These are phyloP conservation scores for Echinochloa phyllopogon DNA, from an alignment of 176 grass and related monocot genomes.

Conservation along the genomic window DNA sequence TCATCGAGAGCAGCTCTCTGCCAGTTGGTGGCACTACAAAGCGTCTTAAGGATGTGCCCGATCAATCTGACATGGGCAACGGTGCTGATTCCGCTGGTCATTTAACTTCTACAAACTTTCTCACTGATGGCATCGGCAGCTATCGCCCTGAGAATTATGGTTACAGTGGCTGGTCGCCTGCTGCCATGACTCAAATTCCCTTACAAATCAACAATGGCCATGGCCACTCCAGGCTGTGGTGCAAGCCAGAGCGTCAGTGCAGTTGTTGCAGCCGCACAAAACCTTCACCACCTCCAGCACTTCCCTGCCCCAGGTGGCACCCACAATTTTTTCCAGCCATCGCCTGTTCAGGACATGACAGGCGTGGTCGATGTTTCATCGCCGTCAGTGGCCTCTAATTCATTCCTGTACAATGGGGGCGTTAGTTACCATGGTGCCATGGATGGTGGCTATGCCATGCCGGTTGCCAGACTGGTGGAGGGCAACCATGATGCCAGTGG, in stretches of 20 bases:
- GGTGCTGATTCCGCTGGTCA: conserved; percentile 16
- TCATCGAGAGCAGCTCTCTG: conserved; percentile 66
- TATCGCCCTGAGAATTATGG: conserved; percentile 25
- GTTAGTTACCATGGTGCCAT: background rate
- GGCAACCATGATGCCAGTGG: conserved; percentile 33
- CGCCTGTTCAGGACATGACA: conserved; percentile 35
- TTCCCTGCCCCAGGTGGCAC: conserved; percentile 34
- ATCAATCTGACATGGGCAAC: conserved; percentile 39
- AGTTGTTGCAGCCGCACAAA: conserved; percentile 34
- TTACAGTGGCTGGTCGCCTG: conserved; percentile 43
- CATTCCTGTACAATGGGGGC: conserved; percentile 27
- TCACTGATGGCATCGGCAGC: conserved; percentile 41
- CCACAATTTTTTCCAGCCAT: conserved; percentile 67
- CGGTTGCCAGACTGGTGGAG: conserved; percentile 47
- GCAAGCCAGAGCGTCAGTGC: conserved; percentile 72
- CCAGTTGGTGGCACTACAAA: conserved; percentile 53
- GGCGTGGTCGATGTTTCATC: conserved; percentile 33
- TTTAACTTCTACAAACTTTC: conserved; percentile 31
- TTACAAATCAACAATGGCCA: conserved; percentile 42
- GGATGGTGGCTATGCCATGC: conserved; percentile 42
- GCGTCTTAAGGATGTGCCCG: conserved; percentile 55
- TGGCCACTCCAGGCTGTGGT: conserved; percentile 49
- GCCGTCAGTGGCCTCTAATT: conserved; percentile 20
- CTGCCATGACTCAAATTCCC: conserved; percentile 42
- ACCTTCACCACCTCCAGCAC: conserved; percentile 57